phyloP scores from a whole-genome alignment of 2,329 filamentous ascomycete genomes.

The Stagonosporopsis rhizophila region DNA sequence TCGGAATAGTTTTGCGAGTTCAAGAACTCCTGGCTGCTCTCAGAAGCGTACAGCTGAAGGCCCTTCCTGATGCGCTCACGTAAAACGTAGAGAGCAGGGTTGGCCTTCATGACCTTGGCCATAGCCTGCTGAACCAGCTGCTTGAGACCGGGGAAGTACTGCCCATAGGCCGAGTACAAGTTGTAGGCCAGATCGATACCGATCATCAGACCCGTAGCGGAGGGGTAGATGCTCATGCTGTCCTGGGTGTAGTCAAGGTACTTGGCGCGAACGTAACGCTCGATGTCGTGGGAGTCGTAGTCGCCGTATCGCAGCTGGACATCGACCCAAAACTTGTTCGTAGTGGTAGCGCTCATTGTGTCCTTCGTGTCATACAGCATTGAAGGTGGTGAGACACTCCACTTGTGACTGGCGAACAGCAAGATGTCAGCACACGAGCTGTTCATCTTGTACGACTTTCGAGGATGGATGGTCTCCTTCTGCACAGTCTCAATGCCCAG shows the following conservation, averaged over 20 bases:
- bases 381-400: slow-evolving; percentile 95
- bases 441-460: slow-evolving; percentile 99
- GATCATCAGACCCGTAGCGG: slow-evolving; percentile 95
- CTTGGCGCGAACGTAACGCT: slow-evolving; percentile 95
- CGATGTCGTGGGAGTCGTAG: slow-evolving; percentile 98
- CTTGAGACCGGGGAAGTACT: slow-evolving; percentile 98
- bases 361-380: slow-evolving; percentile 97
- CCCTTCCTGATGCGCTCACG: slow-evolving; percentile 98
- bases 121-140: slow-evolving; percentile 95
- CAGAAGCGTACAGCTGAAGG: slow-evolving; percentile 95
- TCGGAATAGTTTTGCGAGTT: slow-evolving; percentile 99
- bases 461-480: slow-evolving; percentile 97
- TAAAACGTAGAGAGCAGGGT: slow-evolving; percentile 93
- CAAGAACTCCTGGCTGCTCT: slow-evolving; percentile 98
- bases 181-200: slow-evolving; percentile 98
- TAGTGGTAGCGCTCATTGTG: slow-evolving; percentile 88
- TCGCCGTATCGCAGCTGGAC: slow-evolving; percentile 96
- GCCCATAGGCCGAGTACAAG: slow-evolving; percentile 95
- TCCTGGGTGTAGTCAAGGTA: slow-evolving; percentile 99
- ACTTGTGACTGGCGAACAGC: slow-evolving; percentile 96
- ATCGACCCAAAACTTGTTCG: slow-evolving; percentile 99
- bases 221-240: slow-evolving; percentile 98
- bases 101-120: slow-evolving; percentile 99
- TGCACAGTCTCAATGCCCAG: slow-evolving; percentile 97
- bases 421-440: slow-evolving; percentile 97